Conservation (phyloP, 306 rosid genomes). For the Quercus ilex region DNA sequence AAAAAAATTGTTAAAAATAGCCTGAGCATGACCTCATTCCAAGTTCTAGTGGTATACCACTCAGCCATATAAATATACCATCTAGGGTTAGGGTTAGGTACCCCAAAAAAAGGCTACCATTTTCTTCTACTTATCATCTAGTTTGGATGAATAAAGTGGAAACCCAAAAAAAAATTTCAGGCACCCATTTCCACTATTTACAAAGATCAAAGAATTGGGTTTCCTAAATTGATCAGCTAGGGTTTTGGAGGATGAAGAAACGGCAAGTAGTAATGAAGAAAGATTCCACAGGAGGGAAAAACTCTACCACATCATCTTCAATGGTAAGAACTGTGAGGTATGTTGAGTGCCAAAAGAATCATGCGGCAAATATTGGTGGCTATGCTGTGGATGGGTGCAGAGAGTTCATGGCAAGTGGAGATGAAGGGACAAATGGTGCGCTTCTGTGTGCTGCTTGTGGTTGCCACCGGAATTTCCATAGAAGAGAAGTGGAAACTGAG, state of each 20-base stretch:
- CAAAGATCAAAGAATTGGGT: slow-evolving; percentile 6
- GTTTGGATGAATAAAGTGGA: slow-evolving; percentile 8
- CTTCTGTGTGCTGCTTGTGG: slow-evolving; percentile 89
- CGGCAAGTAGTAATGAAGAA: slow-evolving; percentile 66
- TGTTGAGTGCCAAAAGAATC: slow-evolving; percentile 87
- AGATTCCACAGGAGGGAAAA: slow-evolving; percentile 34
- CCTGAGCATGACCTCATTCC: slow-evolving; percentile 22
- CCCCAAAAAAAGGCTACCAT: background rate
- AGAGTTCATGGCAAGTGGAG: slow-evolving; percentile 71
- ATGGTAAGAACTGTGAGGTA: slow-evolving; percentile 58
- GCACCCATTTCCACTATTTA: background rate
- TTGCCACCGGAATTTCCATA: slow-evolving; percentile 83
- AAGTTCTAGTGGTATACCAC: slow-evolving; percentile 7
- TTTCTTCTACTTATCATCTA: background rate
- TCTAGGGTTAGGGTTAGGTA: slow-evolving; percentile 71
- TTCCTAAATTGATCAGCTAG: slow-evolving; percentile 6
- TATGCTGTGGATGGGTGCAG: slow-evolving; percentile 91
- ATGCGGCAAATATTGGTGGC: slow-evolving; percentile 85
- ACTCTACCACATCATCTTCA: slow-evolving; percentile 49
- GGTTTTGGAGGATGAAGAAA: slow-evolving; percentile 64
- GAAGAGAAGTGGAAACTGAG: slow-evolving; percentile 75
- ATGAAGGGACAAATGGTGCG: slow-evolving; percentile 52
- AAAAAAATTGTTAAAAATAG: slow-evolving; percentile 32
- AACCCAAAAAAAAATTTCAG: background rate
- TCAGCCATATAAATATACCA: slow-evolving; percentile 24